Evolutionary conservation across 1,139 yeast genomes (phyloP).

Genomic region (Geotrichum histeridarum): DNA sequence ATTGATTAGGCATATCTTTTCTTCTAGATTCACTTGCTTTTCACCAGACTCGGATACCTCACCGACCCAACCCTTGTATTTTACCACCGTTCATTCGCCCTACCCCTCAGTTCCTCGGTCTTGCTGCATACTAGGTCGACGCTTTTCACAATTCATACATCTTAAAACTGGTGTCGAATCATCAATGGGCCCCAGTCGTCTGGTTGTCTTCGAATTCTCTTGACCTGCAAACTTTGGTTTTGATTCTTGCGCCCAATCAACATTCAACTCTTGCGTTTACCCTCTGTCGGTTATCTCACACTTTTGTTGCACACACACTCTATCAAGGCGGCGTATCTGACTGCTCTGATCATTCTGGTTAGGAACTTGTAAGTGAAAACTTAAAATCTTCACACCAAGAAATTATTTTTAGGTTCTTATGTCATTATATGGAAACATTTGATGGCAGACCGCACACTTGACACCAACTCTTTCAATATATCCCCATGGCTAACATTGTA

Average conservation of each 20-base stretch:
- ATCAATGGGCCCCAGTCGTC: neutral
- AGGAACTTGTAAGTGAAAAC: neutral
- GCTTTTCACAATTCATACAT: too few relatives aligned
- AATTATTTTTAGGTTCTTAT: too few relatives aligned
- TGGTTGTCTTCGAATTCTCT: neutral
- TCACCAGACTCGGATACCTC: too few relatives aligned
- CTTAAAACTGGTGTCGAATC: neutral
- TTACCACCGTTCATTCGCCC: too few relatives aligned
- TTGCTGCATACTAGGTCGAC: neutral
- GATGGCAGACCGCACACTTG: too few relatives aligned
- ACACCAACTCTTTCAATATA: too few relatives aligned
- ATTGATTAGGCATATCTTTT: too few relatives aligned
- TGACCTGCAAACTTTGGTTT: neutral
- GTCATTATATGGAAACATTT: too few relatives aligned
- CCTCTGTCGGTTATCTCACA: neutral
- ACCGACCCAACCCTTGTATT: too few relatives aligned
- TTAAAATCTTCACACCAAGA: too few relatives aligned
- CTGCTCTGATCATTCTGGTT: neutral
- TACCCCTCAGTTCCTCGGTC: neutral
- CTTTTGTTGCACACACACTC: neutral
- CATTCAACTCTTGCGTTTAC: neutral
- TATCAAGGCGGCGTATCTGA: neutral
- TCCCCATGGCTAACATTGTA: too few relatives aligned
- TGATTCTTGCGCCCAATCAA: neutral
- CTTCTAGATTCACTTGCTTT: too few relatives aligned